These are phyloP conservation scores for Sclerotinia subarctica DNA, from an alignment of 2,329 filamentous ascomycete species.

Conservation along the genomic window DNA sequence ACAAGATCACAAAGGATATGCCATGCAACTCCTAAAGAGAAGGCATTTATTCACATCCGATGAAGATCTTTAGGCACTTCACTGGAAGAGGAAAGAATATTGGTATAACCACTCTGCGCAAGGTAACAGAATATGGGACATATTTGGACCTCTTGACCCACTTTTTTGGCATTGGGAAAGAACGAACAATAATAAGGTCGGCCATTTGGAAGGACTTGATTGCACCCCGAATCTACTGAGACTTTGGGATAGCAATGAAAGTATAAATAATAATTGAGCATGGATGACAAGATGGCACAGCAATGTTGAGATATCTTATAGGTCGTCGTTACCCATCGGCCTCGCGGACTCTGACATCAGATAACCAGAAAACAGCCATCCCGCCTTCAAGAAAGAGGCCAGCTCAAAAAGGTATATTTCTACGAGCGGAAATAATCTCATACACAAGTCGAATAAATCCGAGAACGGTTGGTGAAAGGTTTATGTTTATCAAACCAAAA, in stretches of 20 bases:
- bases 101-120: not conserved
- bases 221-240: not conserved
- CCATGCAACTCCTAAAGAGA: not conserved
- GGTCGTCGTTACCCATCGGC: no score
- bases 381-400: no score
- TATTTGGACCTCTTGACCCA: not conserved
- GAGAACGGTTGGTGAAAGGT: no score
- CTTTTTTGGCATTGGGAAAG: not conserved
- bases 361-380: no score
- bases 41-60: not conserved
- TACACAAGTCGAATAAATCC: no score
- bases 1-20: not conserved
- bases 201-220: not conserved
- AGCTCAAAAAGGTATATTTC: no score
- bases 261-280: not conserved
- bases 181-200: not conserved
- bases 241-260: not conserved
- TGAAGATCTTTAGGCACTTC: not conserved
- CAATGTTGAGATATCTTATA: not conserved
- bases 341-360: no score
- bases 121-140: not conserved
- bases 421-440: no score
- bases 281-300: not conserved
- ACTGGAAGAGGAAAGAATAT: slow-evolving; percentile 2
- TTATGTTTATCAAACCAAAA: not conserved